Percentiles rank a stretch among this genome's conserved stretches.
These are phyloP conservation scores for Zhuliangozyma parablackwelliae DNA, from an alignment of 1,139 yeast genomes.

Conservation along the genomic window DNA sequence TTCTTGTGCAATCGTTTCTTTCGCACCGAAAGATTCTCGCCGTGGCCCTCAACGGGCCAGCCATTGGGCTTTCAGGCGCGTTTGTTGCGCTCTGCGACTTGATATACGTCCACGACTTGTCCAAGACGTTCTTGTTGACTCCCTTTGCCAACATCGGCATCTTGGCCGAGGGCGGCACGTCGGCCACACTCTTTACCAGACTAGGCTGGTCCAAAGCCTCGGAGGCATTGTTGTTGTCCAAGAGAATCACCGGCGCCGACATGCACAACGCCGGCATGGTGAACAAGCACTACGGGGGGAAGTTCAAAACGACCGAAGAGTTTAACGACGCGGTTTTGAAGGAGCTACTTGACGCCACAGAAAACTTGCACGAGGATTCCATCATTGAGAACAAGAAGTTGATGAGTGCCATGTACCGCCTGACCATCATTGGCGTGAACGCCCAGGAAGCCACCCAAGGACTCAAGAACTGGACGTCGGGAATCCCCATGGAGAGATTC, in stretches of 20 bases:
- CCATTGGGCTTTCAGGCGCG: conserved; percentile 73
- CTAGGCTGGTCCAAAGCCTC: conserved; percentile 71
- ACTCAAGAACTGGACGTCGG: conserved; percentile 62
- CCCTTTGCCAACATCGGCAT: conserved; percentile 84
- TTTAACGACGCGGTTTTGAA: conserved; percentile 52
- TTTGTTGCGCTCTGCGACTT: conserved; percentile 75
- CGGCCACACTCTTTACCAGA: conserved; percentile 62
- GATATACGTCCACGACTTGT: conserved; percentile 60
- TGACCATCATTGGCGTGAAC: conserved; percentile 46
- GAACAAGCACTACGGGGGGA: conserved; percentile 43
- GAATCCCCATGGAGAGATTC: conserved; percentile 70
- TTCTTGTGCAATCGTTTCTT: conserved; percentile 62
- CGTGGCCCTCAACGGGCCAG: conserved; percentile 83
- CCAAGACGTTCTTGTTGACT: conserved; percentile 54
- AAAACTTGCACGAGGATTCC: conserved; percentile 53
- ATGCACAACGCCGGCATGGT: conserved; percentile 57
- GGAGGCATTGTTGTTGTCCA: conserved; percentile 68
- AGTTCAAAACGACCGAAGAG: conserved; percentile 48
- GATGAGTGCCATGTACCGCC: conserved; percentile 43
- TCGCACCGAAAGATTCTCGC: conserved; percentile 70
- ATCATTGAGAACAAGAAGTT: conserved; percentile 60
- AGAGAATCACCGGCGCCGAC: conserved; percentile 58
- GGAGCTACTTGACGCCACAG: conserved; percentile 43
- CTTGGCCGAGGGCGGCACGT: conserved; percentile 77
- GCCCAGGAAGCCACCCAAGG: conserved; percentile 66